phyloP scores from a whole-genome alignment of 225 moss, liverwort and hornwort genomes.

The Climacium dendroides region DNA sequence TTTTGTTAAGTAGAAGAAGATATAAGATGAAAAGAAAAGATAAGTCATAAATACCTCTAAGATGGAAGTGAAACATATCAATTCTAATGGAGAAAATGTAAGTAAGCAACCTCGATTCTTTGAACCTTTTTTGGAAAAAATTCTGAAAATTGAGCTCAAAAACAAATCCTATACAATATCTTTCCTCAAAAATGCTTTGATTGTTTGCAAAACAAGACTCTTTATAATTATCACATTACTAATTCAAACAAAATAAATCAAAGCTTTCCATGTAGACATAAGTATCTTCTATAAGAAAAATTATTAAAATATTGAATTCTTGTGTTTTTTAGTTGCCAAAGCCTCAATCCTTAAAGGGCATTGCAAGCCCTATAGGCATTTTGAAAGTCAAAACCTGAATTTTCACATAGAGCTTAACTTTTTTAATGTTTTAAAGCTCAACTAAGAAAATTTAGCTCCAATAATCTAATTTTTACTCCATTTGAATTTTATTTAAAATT shows the following conservation, averaged over 20 bases:
- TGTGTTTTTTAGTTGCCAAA: background rate
- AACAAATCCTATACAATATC: background rate
- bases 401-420: no score
- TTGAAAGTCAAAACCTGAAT: no score
- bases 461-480: no score
- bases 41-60: fast-evolving
- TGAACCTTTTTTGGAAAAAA: background rate
- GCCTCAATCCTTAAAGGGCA: background rate
- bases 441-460: no score
- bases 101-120: background rate
- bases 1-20: background rate
- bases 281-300: background rate
- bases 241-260: background rate
- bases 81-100: background rate
- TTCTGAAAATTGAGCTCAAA: background rate
- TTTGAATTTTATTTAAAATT: no score
- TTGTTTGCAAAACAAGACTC: background rate
- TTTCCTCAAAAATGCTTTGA: background rate
- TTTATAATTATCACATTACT: background rate
- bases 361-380: no score
- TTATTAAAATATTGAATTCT: no score
- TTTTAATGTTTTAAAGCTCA: no score
- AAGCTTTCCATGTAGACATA: background rate
- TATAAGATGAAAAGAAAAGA: background rate
- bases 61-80: background rate